A percentile compares a stretch with the other conserved stretches of the same genome.
Conservation (phyloP, 2,329 filamentous ascomycete species). For the Ascochyta koolunga region DNA sequence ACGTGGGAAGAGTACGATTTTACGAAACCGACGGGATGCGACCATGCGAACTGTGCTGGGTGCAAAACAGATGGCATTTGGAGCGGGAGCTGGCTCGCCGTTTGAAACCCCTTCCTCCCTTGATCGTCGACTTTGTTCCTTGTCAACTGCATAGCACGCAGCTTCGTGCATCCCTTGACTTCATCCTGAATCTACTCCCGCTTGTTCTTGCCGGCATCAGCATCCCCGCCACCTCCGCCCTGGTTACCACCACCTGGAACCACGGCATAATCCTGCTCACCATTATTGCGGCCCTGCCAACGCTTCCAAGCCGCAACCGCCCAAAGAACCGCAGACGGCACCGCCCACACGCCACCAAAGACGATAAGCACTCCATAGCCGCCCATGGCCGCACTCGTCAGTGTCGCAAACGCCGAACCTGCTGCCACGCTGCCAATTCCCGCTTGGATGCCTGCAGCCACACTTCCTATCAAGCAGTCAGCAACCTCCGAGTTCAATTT, state of each 20-base stretch:
- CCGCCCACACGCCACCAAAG: background rate
- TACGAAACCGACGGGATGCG: slow-evolving; percentile 57
- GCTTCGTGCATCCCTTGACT: background rate
- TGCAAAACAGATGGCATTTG: slow-evolving; percentile 34
- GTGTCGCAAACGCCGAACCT: slow-evolving; percentile 25
- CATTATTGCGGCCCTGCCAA: too few species aligned
- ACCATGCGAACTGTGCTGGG: slow-evolving; percentile 31
- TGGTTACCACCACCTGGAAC: too few species aligned
- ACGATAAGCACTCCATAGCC: slow-evolving; percentile 26
- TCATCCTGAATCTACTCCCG: background rate
- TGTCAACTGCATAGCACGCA: too few species aligned
- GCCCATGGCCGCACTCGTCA: slow-evolving; percentile 35
- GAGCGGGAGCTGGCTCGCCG: slow-evolving; percentile 21
- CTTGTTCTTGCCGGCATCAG: background rate
- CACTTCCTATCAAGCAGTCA: slow-evolving; percentile 17
- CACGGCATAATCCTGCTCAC: too few species aligned
- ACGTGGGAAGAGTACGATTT: slow-evolving; percentile 60
- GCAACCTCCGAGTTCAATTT: too few species aligned
- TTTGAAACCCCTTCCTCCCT: slow-evolving; percentile 52
- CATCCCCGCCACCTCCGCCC: background rate
- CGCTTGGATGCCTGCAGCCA: slow-evolving; percentile 31
- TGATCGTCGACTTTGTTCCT: too few species aligned
- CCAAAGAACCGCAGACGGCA: background rate
- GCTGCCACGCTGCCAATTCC: slow-evolving; percentile 27
- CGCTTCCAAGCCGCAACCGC: background rate